Evolutionary conservation across 2,329 filamentous ascomycete species (phyloP).

Genomic region (Pseudogymnoascus sp.): DNA sequence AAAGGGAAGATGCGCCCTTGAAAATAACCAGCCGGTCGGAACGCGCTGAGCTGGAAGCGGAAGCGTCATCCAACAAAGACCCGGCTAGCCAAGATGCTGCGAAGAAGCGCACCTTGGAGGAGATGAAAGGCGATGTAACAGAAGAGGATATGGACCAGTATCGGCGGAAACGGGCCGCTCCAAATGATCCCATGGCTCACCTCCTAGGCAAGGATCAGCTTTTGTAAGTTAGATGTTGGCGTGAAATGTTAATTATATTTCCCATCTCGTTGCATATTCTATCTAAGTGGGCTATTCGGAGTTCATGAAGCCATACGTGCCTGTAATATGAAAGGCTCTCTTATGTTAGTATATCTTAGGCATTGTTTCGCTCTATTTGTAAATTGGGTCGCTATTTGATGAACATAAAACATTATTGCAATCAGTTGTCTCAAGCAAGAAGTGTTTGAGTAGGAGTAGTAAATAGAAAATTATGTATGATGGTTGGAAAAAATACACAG

Average conservation of each 20-base stretch:
- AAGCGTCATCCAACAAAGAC: constrained; percentile 14
- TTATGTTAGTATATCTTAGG: background rate
- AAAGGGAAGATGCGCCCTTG: constrained; percentile 21
- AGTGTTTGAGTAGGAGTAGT: background rate
- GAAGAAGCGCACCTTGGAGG: constrained; percentile 68
- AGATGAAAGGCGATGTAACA: constrained; percentile 68
- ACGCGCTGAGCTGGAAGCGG: constrained; percentile 17
- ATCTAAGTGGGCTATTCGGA: background rate
- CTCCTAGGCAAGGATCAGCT: constrained; percentile 64
- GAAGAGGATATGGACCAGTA: constrained; percentile 85
- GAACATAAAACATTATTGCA: background rate
- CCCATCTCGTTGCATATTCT: background rate
- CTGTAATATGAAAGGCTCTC: background rate
- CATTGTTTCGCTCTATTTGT: background rate
- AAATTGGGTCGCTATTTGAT: background rate
- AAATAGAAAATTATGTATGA: background rate
- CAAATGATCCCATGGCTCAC: constrained; percentile 80
- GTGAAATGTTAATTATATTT: constrained; percentile 8
- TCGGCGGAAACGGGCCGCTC: constrained; percentile 61
- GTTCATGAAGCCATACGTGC: background rate
- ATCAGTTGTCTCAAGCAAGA: background rate
- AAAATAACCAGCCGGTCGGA: constrained; percentile 16
- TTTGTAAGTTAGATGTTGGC: constrained; percentile 35
- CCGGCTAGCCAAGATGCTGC: constrained; percentile 19
- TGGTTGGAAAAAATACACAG: background rate